phyloP scores from a whole-genome alignment of 1,139 yeast species.

The Sugiyamaella xylanicola region DNA sequence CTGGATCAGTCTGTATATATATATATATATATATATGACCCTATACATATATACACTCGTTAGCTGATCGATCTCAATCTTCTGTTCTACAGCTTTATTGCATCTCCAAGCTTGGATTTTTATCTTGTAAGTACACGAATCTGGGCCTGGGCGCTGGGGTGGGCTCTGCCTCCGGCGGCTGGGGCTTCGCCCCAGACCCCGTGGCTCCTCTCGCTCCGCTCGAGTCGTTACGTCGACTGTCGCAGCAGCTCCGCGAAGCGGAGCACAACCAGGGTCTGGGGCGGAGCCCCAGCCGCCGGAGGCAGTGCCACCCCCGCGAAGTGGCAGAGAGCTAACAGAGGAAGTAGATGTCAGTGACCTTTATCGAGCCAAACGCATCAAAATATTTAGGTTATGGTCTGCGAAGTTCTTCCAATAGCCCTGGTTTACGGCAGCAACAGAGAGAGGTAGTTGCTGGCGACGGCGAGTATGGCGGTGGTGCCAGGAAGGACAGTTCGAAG shows the following conservation, averaged over 20 bases:
- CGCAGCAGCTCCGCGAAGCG: no score
- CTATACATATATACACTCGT: not conserved
- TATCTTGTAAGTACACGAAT: not conserved
- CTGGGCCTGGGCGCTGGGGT: no score
- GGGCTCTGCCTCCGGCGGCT: no score
- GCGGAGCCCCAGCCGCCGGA: no score
- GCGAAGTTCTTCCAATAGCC: slow-evolving; percentile 13
- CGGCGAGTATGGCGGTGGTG: no score
- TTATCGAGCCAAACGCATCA: slow-evolving; percentile 30
- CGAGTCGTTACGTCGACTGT: no score
- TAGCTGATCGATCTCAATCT: not conserved
- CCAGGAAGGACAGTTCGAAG: not conserved
- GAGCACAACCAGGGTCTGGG: no score
- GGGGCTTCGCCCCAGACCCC: no score
- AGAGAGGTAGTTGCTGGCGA: not conserved
- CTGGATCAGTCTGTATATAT: not conserved
- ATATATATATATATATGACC: not conserved
- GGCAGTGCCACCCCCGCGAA: no score
- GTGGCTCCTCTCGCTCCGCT: no score
- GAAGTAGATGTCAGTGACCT: slow-evolving; percentile 29
- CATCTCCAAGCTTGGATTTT: not conserved
- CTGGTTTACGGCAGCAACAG: slow-evolving; percentile 9
- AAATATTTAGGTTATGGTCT: slow-evolving; percentile 21
- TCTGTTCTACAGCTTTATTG: no score
- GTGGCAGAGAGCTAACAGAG: not conserved